A percentile compares a stretch with the other conserved stretches of the same genome.
phyloP scores from a whole-genome alignment of 768 basidiomycete species.

The Russula griseocarnosa region DNA sequence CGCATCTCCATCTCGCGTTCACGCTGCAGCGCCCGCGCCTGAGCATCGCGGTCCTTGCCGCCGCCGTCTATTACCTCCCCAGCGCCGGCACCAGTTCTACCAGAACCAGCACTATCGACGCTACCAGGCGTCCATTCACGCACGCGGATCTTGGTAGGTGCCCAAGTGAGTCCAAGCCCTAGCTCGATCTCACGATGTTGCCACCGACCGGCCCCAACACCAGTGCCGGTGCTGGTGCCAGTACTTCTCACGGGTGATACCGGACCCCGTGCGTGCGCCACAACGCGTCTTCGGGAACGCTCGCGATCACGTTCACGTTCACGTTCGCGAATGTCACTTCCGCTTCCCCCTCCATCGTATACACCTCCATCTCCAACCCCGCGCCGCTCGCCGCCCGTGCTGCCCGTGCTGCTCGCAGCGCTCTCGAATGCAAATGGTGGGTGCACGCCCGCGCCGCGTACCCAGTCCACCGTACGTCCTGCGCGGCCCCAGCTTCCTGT shows the following conservation, averaged over 20 bases:
- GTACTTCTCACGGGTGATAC: slow-evolving; percentile 4
- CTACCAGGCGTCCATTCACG: slow-evolving; percentile 25
- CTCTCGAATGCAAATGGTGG: slow-evolving; percentile 29
- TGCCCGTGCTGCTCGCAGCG: slow-evolving; percentile 22
- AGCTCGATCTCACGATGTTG: slow-evolving; percentile 28
- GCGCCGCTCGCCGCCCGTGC: slow-evolving; percentile 14
- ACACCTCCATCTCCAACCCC: not conserved
- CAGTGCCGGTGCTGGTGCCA: not conserved
- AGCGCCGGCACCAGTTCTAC: not conserved
- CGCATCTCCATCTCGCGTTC: slow-evolving; percentile 31
- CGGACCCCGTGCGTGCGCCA: not conserved
- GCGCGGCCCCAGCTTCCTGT: slow-evolving; percentile 25
- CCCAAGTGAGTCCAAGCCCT: slow-evolving; percentile 28
- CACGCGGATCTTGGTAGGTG: slow-evolving; percentile 29
- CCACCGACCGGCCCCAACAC: slow-evolving; percentile 19
- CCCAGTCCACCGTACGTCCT: slow-evolving; percentile 22
- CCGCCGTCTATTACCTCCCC: not conserved
- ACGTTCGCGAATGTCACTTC: slow-evolving; percentile 19
- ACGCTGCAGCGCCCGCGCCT: slow-evolving; percentile 27
- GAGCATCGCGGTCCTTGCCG: slow-evolving; percentile 22
- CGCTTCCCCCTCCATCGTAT: not conserved
- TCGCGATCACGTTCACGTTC: slow-evolving; percentile 23
- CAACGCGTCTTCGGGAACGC: slow-evolving; percentile 17
- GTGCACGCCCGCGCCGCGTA: slow-evolving; percentile 26
- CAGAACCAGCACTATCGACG: not conserved